A percentile compares a stretch with the other conserved stretches of the same genome.
phyloP scores from a whole-genome alignment of 1,139 yeast species.

The Yamadazyma membranifaciens region DNA sequence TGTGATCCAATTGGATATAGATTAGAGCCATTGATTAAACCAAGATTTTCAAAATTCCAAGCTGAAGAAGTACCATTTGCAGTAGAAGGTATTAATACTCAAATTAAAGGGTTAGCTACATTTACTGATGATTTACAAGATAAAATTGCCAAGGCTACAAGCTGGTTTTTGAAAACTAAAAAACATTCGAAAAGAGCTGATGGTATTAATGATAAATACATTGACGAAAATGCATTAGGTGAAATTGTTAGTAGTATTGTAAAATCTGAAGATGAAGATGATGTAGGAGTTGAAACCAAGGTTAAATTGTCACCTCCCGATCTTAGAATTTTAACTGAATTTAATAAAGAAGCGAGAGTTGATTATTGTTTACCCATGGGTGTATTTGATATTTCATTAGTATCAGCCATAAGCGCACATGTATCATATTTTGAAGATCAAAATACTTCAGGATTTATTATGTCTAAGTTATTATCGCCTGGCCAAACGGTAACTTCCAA shows the following conservation, averaged over 20 bases:
- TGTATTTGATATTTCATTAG: conserved; percentile 71
- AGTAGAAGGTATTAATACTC: conserved; percentile 44
- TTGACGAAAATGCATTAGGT: conserved; percentile 43
- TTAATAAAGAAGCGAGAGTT: conserved; percentile 72
- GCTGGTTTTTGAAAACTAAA: conserved; percentile 34
- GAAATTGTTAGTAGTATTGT: conserved; percentile 40
- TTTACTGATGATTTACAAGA: conserved; percentile 47
- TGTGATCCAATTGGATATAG: conserved; percentile 90
- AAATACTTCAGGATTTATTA: conserved; percentile 77
- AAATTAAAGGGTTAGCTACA: conserved; percentile 38
- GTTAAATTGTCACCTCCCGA: conserved; percentile 24
- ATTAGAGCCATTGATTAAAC: conserved; percentile 73
- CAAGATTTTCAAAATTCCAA: conserved; percentile 51
- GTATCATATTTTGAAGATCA: conserved; percentile 84
- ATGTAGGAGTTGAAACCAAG: conserved; percentile 14
- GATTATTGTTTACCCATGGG: conserved; percentile 84
- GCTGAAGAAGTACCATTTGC: conserved; percentile 66
- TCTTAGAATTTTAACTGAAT: conserved; percentile 31
- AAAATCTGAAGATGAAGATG: conserved; percentile 20
- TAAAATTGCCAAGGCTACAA: conserved; percentile 44
- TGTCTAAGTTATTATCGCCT: conserved; percentile 48
- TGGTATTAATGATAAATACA: conserved; percentile 22
- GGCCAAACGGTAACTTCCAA: conserved; percentile 21
- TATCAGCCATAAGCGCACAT: conserved; percentile 84
- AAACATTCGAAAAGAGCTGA: conserved; percentile 11